These are phyloP conservation scores for Cercospora sesami DNA, from an alignment of 2,329 filamentous ascomycete genomes.

Conservation along the genomic window DNA sequence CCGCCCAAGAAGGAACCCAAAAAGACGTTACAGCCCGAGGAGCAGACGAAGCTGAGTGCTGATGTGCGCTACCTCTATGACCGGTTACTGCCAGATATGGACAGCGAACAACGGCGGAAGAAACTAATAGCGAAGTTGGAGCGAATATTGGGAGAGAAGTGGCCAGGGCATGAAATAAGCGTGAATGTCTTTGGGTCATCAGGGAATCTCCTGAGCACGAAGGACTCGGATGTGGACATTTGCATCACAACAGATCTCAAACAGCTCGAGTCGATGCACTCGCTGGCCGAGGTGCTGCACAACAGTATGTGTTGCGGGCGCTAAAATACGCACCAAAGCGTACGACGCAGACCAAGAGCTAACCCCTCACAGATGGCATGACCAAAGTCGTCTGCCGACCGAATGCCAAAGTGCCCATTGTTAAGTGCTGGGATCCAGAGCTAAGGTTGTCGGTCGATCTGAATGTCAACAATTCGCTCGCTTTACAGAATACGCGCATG, in stretches of 20 bases:
- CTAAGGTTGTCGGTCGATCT: constrained; percentile 88
- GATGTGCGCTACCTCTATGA: constrained; percentile 87
- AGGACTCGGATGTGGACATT: constrained; percentile 96
- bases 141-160: constrained; percentile 81
- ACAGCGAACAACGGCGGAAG: constrained; percentile 73
- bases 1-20: constrained; percentile 69
- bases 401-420: constrained; percentile 93
- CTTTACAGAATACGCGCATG: constrained; percentile 95
- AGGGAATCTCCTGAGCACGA: constrained; percentile 89
- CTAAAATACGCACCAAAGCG: not conserved
- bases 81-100: constrained; percentile 75
- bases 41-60: constrained; percentile 71
- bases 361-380: constrained; percentile 75
- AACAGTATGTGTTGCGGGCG: constrained; percentile 64
- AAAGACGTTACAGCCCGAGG: constrained; percentile 66
- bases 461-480: constrained; percentile 97
- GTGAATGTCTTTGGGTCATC: constrained; percentile 98
- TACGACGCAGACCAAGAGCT: constrained; percentile 19
- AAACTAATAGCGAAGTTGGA: constrained; percentile 85
- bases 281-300: constrained; percentile 80
- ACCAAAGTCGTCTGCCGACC: constrained; percentile 92
- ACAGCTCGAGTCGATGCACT: constrained; percentile 84
- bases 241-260: constrained; percentile 93
- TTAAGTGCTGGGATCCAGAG: constrained; percentile 98
- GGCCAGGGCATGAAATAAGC: constrained; percentile 85